Percentiles rank a stretch among this genome's conserved stretches.
Evolutionary conservation across 805 yeast species (phyloP).

Genomic region (Scheffersomyces ergatensis): DNA sequence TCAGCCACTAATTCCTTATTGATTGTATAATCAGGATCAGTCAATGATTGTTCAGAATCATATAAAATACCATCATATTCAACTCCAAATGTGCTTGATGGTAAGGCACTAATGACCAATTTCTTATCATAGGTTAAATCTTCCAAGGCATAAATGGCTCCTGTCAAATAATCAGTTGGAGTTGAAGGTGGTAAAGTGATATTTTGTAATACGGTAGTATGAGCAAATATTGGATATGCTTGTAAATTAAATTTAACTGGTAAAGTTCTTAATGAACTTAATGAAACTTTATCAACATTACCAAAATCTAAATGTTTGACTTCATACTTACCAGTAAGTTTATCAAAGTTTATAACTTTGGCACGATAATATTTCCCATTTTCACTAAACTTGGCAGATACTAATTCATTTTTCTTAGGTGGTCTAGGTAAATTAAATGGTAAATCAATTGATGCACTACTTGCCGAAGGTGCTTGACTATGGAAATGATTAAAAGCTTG

Average conservation of each 20-base stretch:
- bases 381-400: conserved; percentile 52
- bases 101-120: conserved; percentile 53
- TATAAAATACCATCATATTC: conserved; percentile 54
- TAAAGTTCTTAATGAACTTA: conserved; percentile 46
- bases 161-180: conserved; percentile 53
- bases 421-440: conserved; percentile 36
- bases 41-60: conserved; percentile 53
- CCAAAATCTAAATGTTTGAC: conserved; percentile 67
- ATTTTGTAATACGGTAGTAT: conserved; percentile 50
- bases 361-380: conserved; percentile 62
- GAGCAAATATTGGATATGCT: conserved; percentile 52
- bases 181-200: conserved; percentile 56
- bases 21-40: conserved; percentile 55
- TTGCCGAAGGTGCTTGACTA: conserved; percentile 33
- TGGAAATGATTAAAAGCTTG: conserved; percentile 46
- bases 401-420: conserved; percentile 56
- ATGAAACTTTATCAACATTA: conserved; percentile 43
- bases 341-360: conserved; percentile 46
- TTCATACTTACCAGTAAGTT: conserved; percentile 38
- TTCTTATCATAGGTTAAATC: conserved; percentile 51
- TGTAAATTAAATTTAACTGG: conserved; percentile 47
- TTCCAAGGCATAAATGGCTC: conserved; percentile 53
- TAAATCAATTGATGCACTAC: conserved; percentile 33
- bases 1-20: conserved; percentile 56
- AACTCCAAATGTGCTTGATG: conserved; percentile 34